Evolutionary conservation across 352 stramenopile genomes (phyloP), one percentile per base, ranked within the genome.

Genomic region (Chrysophaeum taylorii): DNA sequence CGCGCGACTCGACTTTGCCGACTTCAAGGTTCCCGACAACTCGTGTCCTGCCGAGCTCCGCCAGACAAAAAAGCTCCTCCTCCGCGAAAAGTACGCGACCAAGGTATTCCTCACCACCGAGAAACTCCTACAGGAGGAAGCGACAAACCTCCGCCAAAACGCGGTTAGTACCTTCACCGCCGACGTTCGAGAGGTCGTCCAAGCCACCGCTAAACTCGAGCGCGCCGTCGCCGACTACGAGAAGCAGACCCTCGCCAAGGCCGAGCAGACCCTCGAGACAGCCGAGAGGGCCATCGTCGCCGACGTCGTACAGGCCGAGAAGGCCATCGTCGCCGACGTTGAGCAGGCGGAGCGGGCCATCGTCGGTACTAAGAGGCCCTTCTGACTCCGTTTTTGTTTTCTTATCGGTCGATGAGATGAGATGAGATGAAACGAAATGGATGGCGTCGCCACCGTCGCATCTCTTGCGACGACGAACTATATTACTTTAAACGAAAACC

Each of bases 1-100:
- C 66, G 78, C 88, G 16, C 80, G 81, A 29, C 84, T 87, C 38
- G 80, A 91, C 54, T 92, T 87, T 73, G 81, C 84, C 48, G 76
- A 87, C 57, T 91, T 90, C 69, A 57, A 68, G 21, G 27, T 80
- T 15, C 85, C 79, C 0, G 86, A 92, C 70, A 92, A 92, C 74
- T 80, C 81, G 16, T 92, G 86, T 75, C 83, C 78, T 67, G 71
- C 71, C 16, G 53, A 83, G n/a, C n/a, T 7, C 21, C n/a, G n/a
- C n/a, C 45, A 68, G 2, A 60, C 43, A 18, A 21, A 62, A 35
- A 12, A 39, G 29, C 16, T 35, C 64, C 15, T 60, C 4, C 64
- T 78, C 57, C 42, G 76, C 14, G 73, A 73, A 39, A 73, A 81
- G 42, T 81, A 75, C 53, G 62, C 75, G 18, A 72, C 69, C 33